Conservation (phyloP, 257 asterid genomes). For the Solanum tarapatanum region DNA sequence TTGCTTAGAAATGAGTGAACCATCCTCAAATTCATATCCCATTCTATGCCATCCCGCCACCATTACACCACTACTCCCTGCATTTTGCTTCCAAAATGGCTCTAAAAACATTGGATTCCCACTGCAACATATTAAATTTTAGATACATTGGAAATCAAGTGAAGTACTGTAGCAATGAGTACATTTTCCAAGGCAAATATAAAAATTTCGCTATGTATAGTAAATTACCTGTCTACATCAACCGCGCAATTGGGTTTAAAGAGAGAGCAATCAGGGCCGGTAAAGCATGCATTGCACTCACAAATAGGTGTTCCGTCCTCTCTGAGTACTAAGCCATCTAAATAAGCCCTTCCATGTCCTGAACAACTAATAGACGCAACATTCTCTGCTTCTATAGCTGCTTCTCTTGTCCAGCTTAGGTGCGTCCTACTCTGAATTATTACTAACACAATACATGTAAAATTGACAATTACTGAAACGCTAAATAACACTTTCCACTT, state of each 20-base stretch:
- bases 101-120: slow-evolving; percentile 26
- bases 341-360: slow-evolving; percentile 55
- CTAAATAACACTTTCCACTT: neutral
- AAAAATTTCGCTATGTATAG: too few relatives aligned
- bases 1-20: neutral
- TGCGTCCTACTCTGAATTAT: neutral
- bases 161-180: too few relatives aligned
- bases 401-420: slow-evolving; percentile 39
- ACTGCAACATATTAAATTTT: slow-evolving; percentile 8
- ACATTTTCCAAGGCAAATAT: too few relatives aligned
- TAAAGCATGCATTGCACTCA: slow-evolving; percentile 58
- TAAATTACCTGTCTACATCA: slow-evolving; percentile 35
- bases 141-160: neutral
- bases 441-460: neutral
- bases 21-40: slow-evolving; percentile 2
- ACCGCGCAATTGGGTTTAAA: slow-evolving; percentile 30
- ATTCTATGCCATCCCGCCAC: slow-evolving; percentile 1
- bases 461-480: neutral
- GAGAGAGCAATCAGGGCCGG: slow-evolving; percentile 39
- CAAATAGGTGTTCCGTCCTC: slow-evolving; percentile 33
- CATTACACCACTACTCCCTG: neutral
- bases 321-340: slow-evolving; percentile 22
- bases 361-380: slow-evolving; percentile 41
- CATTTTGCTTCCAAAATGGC: slow-evolving; percentile 16
- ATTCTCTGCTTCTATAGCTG: slow-evolving; percentile 56